Evolutionary conservation across 371 early-diverging fungal species (phyloP), one percentile per base, ranked within the genome.

Genomic region (Choanephora cucurbitarum): DNA sequence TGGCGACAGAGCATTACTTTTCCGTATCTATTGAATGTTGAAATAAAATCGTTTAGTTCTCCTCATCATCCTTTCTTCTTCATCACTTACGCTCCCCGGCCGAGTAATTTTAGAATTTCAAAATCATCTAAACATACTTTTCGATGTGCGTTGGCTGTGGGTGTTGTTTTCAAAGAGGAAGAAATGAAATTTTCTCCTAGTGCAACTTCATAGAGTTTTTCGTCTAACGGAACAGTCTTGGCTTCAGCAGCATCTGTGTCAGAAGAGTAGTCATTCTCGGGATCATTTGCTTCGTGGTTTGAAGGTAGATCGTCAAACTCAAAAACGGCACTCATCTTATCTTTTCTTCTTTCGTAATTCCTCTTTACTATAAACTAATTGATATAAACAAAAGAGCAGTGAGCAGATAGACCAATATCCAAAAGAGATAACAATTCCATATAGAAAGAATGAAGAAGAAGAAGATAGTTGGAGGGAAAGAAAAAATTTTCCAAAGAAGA

Each of bases 91-190:
- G 72, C 72, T 60, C 99, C 99, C 51, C 92, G 88, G 4, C 99
- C 99, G 49, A 99, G 91, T 19, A 98, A 87, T 67, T 91, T 90
- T 53, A 98, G 77, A 40, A 96, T 90, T 53, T 82, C 79, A 72
- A 99, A 97, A 73, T 99, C 97, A 60, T 84, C 85, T 21, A 92
- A 88, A 43, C 89, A 81, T 50, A 97, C 84, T 73, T 93, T 88
- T 41, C 69, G 67, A 42, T 22, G 62, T n/a, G 64, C 54, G 28
- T 66, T 57, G 9, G 65, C 69, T 5, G 44, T 45, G 14, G 51
- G 64, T 6, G 61, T 58, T 5, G 60, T 60, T 42, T 60, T 65
- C 11, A 70, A 58, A 6, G 75, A 72, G 7, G 78, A 78, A 2
- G 75, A 66, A 22, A 74, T 61, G 33, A 63, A 78, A 19, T 69